Conservation (phyloP, 2,329 filamentous ascomycete genomes). For the Sporothrix sp. region DNA sequence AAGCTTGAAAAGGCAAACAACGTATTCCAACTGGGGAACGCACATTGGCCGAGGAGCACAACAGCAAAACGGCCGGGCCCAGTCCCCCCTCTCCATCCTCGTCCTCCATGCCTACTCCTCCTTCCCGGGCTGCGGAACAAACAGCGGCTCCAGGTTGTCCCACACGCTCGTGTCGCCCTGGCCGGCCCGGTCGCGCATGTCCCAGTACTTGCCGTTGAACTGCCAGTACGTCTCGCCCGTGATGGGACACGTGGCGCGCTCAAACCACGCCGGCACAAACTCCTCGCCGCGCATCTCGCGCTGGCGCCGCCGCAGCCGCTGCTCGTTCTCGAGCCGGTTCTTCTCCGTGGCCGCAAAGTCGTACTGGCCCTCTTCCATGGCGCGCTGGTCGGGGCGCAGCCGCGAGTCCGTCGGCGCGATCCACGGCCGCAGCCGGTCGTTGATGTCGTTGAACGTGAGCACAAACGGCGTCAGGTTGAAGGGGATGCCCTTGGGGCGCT, state of each 20-base stretch:
- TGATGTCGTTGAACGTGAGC: constrained; percentile 83
- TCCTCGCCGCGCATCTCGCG: constrained; percentile 72
- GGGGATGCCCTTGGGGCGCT: constrained; percentile 71
- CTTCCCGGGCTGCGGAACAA: constrained; percentile 1
- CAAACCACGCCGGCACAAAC: constrained; percentile 80
- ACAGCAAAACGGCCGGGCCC: no score
- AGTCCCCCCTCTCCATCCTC: background rate
- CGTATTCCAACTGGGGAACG: background rate
- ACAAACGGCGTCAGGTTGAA: constrained; percentile 98
- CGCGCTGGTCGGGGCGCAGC: constrained; percentile 86
- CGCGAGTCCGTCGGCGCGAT: constrained; percentile 89
- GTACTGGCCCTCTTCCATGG: constrained; percentile 98
- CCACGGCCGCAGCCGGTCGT: constrained; percentile 66
- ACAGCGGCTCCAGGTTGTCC: constrained; percentile 71
- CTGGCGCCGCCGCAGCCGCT: constrained; percentile 63
- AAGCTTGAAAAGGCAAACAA: background rate
- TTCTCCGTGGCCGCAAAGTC: constrained; percentile 90
- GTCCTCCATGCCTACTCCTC: background rate
- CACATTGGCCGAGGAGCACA: background rate
- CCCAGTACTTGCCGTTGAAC: constrained; percentile 86
- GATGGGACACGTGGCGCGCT: constrained; percentile 57
- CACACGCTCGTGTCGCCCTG: constrained; percentile 49
- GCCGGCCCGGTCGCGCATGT: constrained; percentile 56
- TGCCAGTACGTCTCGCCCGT: constrained; percentile 89
- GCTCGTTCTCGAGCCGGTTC: constrained; percentile 85